Evolutionary conservation across 495 filamentous ascomycete genomes (phyloP).

Genomic region (Acidiella bohemica): DNA sequence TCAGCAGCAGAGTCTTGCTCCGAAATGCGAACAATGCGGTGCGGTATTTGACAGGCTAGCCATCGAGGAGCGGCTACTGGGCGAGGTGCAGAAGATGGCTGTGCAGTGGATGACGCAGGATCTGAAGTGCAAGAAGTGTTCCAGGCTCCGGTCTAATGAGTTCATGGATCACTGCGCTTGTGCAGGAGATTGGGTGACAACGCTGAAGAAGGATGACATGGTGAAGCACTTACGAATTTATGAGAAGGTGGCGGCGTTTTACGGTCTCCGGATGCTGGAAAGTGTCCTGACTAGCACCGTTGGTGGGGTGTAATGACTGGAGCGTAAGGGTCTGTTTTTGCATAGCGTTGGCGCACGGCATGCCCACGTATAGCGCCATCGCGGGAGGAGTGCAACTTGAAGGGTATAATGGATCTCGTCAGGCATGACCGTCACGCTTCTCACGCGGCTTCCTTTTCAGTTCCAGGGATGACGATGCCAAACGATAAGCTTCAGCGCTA

Average conservation of each 20-base stretch:
- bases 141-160: slow-evolving; percentile 61
- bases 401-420: too few relatives aligned
- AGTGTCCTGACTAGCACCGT: slow-evolving; percentile 47
- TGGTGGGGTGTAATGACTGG: neutral
- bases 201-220: slow-evolving; percentile 55
- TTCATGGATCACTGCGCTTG: slow-evolving; percentile 96
- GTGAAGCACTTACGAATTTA: slow-evolving; percentile 52
- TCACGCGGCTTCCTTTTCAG: too few relatives aligned
- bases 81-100: slow-evolving; percentile 56
- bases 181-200: slow-evolving; percentile 67
- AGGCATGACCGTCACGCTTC: too few relatives aligned
- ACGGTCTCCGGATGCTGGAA: slow-evolving; percentile 67
- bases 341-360: slow-evolving; percentile 9
- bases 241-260: slow-evolving; percentile 59
- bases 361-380: too few relatives aligned
- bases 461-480: too few relatives aligned
- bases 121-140: slow-evolving; percentile 64
- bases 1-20: slow-evolving; percentile 12
- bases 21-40: slow-evolving; percentile 59
- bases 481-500: too few relatives aligned
- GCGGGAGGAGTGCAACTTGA: too few relatives aligned
- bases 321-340: neutral
- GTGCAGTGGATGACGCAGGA: slow-evolving; percentile 83
- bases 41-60: slow-evolving; percentile 58
- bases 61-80: slow-evolving; percentile 74